Evolutionary conservation across 768 basidiomycete genomes (phyloP).

Genomic region (Hemileccinum impolitum): DNA sequence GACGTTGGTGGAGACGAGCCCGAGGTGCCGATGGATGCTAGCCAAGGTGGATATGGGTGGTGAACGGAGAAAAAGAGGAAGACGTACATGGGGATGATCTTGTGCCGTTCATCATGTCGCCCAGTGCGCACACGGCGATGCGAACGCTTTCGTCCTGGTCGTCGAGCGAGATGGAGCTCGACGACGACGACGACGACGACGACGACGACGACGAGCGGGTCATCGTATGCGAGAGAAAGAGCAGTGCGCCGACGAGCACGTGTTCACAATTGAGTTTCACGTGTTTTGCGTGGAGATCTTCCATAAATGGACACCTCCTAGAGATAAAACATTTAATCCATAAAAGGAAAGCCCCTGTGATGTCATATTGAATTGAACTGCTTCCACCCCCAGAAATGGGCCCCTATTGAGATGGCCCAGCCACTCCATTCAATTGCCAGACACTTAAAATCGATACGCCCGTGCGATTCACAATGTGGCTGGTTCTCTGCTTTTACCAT

Average conservation of each 20-base stretch:
- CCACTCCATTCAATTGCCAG: conserved; percentile 12
- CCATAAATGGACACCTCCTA: conserved; percentile 5
- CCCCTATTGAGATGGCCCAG: conserved; percentile 1
- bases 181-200: conserved; percentile 7
- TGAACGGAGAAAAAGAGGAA: too few relatives aligned
- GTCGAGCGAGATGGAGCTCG: conserved; percentile 31
- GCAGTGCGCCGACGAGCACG: neutral
- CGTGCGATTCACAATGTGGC: conserved; percentile 15
- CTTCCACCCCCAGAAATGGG: neutral
- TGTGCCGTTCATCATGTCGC: conserved; percentile 65
- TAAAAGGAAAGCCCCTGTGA: conserved; percentile 16
- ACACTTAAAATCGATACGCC: conserved; percentile 3
- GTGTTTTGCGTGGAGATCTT: conserved; percentile 13
- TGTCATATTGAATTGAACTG: neutral
- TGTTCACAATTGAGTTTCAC: conserved; percentile 20
- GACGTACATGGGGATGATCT: neutral
- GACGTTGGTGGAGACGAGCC: neutral
- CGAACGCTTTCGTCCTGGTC: conserved; percentile 73
- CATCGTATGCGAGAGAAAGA: conserved; percentile 13
- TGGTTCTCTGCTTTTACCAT: conserved; percentile 6
- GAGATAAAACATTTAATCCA: neutral
- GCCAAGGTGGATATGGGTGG: too few relatives aligned
- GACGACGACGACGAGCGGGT: neutral
- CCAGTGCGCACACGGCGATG: conserved; percentile 75
- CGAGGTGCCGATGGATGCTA: too few relatives aligned